phyloP scores from a whole-genome alignment of 345 rosid species.

The Populus nigra region DNA sequence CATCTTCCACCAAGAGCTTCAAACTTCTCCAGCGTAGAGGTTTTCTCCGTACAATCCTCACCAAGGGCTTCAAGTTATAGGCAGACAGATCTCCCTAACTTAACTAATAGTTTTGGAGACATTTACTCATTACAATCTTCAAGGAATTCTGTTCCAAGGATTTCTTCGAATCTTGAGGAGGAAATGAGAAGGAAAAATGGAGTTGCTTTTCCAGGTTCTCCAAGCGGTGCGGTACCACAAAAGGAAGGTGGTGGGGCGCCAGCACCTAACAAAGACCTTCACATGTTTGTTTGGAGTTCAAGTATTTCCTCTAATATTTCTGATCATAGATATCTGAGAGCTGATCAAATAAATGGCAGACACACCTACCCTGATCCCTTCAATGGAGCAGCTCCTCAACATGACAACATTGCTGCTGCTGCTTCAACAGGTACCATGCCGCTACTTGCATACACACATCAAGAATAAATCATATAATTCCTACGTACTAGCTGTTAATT shows the following conservation, averaged over 20 bases:
- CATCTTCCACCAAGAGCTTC: constrained; percentile 42
- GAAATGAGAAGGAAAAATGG: neutral
- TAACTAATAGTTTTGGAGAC: neutral
- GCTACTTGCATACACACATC: no score
- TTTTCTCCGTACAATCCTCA: constrained; percentile 45
- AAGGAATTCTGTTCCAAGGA: neutral
- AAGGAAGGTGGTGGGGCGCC: neutral
- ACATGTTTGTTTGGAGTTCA: constrained; percentile 37
- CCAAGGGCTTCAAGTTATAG: constrained; percentile 55
- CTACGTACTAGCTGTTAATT: no score
- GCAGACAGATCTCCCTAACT: constrained; percentile 33
- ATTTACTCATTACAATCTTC: neutral
- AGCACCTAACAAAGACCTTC: constrained; percentile 17
- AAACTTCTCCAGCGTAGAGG: constrained; percentile 49
- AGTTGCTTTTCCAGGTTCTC: neutral
- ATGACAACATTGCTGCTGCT: no score
- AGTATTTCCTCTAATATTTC: constrained; percentile 22
- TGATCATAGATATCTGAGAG: constrained; percentile 14
- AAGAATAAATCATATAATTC: no score
- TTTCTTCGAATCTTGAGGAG: neutral
- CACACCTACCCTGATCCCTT: constrained; percentile 13
- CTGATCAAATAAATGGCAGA: constrained; percentile 12
- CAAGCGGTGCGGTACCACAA: neutral
- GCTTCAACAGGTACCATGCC: no score
- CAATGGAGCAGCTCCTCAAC: no score